Conservation (phyloP, 2,329 filamentous ascomycete species). For the Magnaporthales sp. region DNA sequence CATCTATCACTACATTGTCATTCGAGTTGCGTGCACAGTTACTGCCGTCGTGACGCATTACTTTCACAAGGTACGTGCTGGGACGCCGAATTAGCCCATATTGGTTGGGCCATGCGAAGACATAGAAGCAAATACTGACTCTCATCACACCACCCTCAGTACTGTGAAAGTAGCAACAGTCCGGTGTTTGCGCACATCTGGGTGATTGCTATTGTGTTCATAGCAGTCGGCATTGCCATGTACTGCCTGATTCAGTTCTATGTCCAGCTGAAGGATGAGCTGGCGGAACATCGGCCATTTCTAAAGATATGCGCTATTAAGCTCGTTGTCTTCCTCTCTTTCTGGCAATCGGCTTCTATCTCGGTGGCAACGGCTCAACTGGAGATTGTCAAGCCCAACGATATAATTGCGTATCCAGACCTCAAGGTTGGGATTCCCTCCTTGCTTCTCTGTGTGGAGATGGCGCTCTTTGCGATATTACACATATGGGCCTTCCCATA, state of each 20-base stretch:
- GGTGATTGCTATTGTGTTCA: conserved; percentile 60
- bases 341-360: conserved; percentile 64
- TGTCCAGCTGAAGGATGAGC: conserved; percentile 59
- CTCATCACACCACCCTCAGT: conserved; percentile 63
- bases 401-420: conserved; percentile 60
- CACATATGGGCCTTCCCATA: conserved; percentile 81
- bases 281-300: conserved; percentile 63
- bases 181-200: conserved; percentile 79
- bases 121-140: conserved; percentile 55
- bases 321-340: conserved; percentile 82
- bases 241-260: conserved; percentile 87
- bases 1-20: conserved; percentile 80
- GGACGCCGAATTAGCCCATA: not conserved
- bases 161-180: conserved; percentile 71
- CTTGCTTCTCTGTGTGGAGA: conserved; percentile 72
- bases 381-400: conserved; percentile 51
- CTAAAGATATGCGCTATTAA: conserved; percentile 83
- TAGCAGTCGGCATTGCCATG: conserved; percentile 76
- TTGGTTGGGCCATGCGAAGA: not conserved
- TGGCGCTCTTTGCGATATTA: conserved; percentile 70
- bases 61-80: conserved; percentile 27
- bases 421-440: conserved; percentile 74
- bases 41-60: conserved; percentile 67
- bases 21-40: conserved; percentile 71
- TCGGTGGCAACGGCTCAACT: conserved; percentile 47